Conservation (phyloP, 257 asterid species). For the Solanum etuberosum region DNA sequence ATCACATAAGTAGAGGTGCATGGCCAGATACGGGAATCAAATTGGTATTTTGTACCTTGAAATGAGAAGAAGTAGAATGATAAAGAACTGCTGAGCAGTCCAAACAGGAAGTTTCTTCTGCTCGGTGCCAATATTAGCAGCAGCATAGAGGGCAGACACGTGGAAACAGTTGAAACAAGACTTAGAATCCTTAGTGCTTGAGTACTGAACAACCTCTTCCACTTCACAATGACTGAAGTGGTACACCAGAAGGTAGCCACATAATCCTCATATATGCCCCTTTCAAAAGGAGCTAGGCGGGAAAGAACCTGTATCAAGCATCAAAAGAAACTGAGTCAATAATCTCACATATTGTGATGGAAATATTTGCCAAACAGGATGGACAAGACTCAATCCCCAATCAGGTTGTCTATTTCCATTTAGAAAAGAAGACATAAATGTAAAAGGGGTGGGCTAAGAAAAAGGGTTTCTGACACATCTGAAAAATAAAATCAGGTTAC, state of each 20-base stretch:
- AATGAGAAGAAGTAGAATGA: slow-evolving; percentile 89
- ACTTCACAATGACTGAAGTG: slow-evolving; percentile 65
- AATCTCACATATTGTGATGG: not conserved
- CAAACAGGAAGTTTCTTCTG: slow-evolving; percentile 58
- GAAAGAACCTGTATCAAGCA: slow-evolving; percentile 70
- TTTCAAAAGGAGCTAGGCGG: slow-evolving; percentile 93
- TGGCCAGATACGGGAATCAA: slow-evolving; percentile 2
- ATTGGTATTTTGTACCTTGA: slow-evolving; percentile 58
- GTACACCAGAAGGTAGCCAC: slow-evolving; percentile 99
- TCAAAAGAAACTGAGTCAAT: not conserved
- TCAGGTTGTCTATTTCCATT: not conserved
- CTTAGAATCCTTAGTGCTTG: slow-evolving; percentile 54
- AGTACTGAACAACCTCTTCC: slow-evolving; percentile 84
- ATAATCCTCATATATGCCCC: slow-evolving; percentile 95
- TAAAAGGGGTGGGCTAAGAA: not conserved
- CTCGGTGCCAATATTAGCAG: slow-evolving; percentile 60
- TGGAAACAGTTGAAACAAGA: slow-evolving; percentile 66
- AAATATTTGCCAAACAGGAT: not conserved
- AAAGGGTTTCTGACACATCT: not conserved
- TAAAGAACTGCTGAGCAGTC: slow-evolving; percentile 71
- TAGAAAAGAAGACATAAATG: not conserved
- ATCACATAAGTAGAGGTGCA: not conserved
- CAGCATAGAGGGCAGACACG: slow-evolving; percentile 72
- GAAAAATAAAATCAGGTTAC: not conserved
- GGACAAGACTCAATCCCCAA: not conserved